Base-by-base conservation (phyloP, 371 early-diverging fungal genomes). In the Mucor piriformis region DNA sequence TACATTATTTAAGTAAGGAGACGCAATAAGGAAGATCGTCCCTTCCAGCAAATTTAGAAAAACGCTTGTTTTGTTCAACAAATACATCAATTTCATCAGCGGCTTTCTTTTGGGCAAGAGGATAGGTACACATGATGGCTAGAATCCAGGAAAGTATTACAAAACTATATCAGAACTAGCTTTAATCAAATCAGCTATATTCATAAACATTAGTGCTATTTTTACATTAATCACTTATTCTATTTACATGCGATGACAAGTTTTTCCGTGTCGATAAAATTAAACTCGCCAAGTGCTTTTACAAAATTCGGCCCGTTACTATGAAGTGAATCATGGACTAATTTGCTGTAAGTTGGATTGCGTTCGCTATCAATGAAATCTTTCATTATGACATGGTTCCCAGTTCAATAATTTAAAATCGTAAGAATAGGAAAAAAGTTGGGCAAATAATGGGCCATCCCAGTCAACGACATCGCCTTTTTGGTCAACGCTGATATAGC, bases 141-240 rank as follows among this genome's bases (percentile, higher is more conserved):
- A 64, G 50, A 13, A 43, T 47, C 54, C 59, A 59, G 6, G 8
- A 13, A n/a, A 64, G 25, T 1, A 54, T 49, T 13, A 54, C 34
- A 13, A 20, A 27, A 43, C 35, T 10, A 55, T 64, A 37, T 64
- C 64, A 29, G 59, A 34, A 12, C 64, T 59, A n/a, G 48, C 64
- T 29, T 37, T 50, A 55, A 60, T 51, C 2, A 65, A 43, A 37
- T 65, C 65, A n/a, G 40, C 65, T 65, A 54, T 16, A 32, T 10
- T 18, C 11, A 5, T 50, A 12, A 29, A 38, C 8, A 18, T 40
- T 11, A 33, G 29, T 29, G 1, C 29, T 29, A 4, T 29, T 29
- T 29, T 15, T 27, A 15, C 6, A n/a, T 11, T 15, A 18, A 3
- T 29, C 4, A 18, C 2, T 27, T 6, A 8, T 13, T 29, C 8